Conservation (phyloP, 2,329 filamentous ascomycete species). For the Rachicladosporium sp. region DNA sequence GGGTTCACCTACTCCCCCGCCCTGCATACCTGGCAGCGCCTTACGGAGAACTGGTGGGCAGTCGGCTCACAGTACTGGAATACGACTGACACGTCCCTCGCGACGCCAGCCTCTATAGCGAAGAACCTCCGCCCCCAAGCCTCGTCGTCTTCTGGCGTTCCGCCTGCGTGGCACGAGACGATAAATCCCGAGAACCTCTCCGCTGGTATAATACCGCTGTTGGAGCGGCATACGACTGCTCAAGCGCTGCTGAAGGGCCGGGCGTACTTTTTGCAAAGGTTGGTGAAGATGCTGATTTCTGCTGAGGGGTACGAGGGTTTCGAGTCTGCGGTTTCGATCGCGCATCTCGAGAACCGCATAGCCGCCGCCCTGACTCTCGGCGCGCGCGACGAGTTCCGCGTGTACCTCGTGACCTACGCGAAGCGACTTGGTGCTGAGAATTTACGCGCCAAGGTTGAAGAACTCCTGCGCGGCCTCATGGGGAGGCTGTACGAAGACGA, state of each 20-base stretch:
- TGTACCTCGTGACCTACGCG: constrained; percentile 97
- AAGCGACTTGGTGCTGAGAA: constrained; percentile 90
- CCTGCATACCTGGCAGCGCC: constrained; percentile 84
- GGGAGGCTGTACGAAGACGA: constrained; percentile 56
- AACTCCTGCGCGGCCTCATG: constrained; percentile 70
- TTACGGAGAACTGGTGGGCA: constrained; percentile 98
- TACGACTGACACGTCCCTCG: constrained; percentile 80
- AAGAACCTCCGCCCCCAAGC: constrained; percentile 1
- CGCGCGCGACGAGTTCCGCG: constrained; percentile 79
- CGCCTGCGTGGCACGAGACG: not conserved
- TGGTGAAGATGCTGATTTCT: constrained; percentile 79
- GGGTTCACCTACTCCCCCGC: constrained; percentile 78
- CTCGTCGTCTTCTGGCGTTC: not conserved
- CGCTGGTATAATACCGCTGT: constrained; percentile 80
- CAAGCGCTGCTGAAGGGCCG: constrained; percentile 85
- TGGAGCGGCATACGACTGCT: constrained; percentile 89
- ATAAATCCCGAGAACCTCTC: constrained; percentile 54
- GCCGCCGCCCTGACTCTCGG: constrained; percentile 77
- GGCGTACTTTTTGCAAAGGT: constrained; percentile 78
- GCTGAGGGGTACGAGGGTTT: constrained; percentile 87
- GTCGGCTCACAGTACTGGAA: constrained; percentile 99
- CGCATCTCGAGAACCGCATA: constrained; percentile 87
- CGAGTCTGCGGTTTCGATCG: constrained; percentile 81
- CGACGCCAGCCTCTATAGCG: constrained; percentile 44
- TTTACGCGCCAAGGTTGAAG: constrained; percentile 77